A percentile compares a stretch with the other conserved stretches of the same genome.
Conservation (phyloP, 73 alveolate species). For the Strombidium stylifer region DNA sequence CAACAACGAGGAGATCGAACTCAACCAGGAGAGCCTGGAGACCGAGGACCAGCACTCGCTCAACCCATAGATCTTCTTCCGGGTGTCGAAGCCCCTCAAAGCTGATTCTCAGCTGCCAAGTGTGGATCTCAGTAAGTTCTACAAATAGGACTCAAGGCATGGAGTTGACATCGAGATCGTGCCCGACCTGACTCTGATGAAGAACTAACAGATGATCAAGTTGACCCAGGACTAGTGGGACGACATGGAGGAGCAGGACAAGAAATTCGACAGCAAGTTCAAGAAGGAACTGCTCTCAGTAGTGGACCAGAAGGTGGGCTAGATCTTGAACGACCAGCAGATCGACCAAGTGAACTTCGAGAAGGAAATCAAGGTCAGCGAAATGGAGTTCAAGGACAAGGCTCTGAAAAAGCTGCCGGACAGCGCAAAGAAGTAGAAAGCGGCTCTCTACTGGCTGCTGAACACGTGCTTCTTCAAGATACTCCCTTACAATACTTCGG, state of each 20-base stretch:
- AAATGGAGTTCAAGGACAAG: background rate
- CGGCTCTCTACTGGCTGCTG: background rate
- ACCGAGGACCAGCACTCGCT: background rate
- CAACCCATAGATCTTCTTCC: background rate
- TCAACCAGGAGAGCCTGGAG: background rate
- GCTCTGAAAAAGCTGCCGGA: background rate
- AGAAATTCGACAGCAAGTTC: background rate
- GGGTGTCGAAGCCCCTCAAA: slow-evolving; percentile 13
- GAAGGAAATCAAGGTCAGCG: background rate
- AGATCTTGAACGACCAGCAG: background rate
- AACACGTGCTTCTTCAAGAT: background rate
- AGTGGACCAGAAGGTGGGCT: background rate
- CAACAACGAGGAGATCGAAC: background rate
- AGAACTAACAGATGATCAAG: too few relatives aligned
- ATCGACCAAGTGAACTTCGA: background rate
- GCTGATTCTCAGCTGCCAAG: slow-evolving; percentile 8
- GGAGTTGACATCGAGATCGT: slow-evolving; percentile 16
- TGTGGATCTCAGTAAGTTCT: background rate
- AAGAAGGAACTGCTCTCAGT: background rate
- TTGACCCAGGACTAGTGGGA: background rate
- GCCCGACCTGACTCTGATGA: too few relatives aligned
- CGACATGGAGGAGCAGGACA: background rate
- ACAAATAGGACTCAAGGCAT: slow-evolving; percentile 1
- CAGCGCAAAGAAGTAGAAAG: background rate
- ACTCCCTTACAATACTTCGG: background rate